Conservation (phyloP, 352 stramenopile species). For the Pythium volutum region DNA sequence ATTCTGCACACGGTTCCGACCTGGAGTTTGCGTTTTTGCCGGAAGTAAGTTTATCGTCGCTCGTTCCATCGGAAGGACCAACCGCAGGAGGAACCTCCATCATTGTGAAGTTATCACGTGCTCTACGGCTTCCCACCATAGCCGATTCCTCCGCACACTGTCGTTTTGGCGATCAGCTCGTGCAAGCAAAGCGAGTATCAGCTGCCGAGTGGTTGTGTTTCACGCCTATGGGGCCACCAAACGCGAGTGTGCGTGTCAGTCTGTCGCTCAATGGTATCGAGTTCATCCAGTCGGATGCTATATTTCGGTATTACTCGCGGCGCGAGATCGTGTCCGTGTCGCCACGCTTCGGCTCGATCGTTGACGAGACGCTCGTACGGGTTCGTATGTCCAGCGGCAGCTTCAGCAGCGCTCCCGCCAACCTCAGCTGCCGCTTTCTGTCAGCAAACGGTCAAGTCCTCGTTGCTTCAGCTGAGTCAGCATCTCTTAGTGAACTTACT, state of each 20-base stretch:
- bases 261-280: conserved; percentile 17
- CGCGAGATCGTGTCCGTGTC: conserved; percentile 7
- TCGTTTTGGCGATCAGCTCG: conserved; percentile 6
- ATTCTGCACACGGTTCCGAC: conserved; percentile 14
- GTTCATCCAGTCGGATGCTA: neutral
- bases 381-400: neutral
- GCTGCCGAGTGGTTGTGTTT: conserved; percentile 13
- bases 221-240: neutral
- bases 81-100: conserved; percentile 15
- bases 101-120: conserved; percentile 16
- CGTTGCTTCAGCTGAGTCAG: neutral
- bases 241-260: conserved; percentile 4
- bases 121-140: neutral
- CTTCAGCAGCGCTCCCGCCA: neutral
- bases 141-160: neutral
- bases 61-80: conserved; percentile 12
- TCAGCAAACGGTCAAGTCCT: neutral
- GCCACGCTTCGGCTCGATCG: conserved; percentile 3
- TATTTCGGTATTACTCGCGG: conserved; percentile 8
- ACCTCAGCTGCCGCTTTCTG: neutral
- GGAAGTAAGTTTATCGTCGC: neutral
- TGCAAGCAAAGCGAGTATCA: neutral
- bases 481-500: neutral
- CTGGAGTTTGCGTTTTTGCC: conserved; percentile 13
- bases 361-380: neutral